Evolutionary conservation across 495 filamentous ascomycete genomes (phyloP), one percentile per base, ranked within the genome.

Genomic region (Aspergillus saccharolyticus): DNA sequence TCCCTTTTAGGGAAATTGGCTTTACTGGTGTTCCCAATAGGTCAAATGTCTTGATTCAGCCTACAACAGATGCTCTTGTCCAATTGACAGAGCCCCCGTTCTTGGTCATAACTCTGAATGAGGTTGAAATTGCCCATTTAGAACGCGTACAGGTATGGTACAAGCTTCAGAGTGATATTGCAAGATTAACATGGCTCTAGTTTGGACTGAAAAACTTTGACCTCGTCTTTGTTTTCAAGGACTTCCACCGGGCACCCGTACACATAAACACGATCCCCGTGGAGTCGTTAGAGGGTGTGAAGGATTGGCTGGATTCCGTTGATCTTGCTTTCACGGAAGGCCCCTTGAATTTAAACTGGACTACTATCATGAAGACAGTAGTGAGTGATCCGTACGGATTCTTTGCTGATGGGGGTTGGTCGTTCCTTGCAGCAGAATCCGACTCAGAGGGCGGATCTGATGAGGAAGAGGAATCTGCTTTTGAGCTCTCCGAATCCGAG

Each of bases 161-260:
- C 22, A 17, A 18, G 1, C 39, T 44, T 16, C 33, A 6, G 2
- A 46, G 4, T 33, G 19, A 44, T 19, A 6, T 17, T n/a, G 22
- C 8, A 9, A 53, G 52, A 14, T 60, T 72, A 63, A 73, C 48
- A 9, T 22, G 19, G 42, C 15, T 52, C 17, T 60, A 88, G 80
- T 99, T 97, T 65, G 95, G 95, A 20, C 82, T 99, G 44, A 97
- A 97, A 80, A 99, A 99, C 68, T 99, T 99, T 70, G 95, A 99
- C 73, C 84, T 97, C 62, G 95, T 97, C 9, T 91, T 96, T 64
- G 89, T 97, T 24, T 96, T 94, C 80, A 96, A 96, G 63, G 95
- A 99, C 73, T 97, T 96, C 74, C 83, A 86, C 49, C 84, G 91
- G 16, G 68, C 88, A 2, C 92, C 93, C 3, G 86, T 85, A 25